Base-by-base conservation (phyloP, 805 yeast species). In the Starmerella bombicola region DNA sequence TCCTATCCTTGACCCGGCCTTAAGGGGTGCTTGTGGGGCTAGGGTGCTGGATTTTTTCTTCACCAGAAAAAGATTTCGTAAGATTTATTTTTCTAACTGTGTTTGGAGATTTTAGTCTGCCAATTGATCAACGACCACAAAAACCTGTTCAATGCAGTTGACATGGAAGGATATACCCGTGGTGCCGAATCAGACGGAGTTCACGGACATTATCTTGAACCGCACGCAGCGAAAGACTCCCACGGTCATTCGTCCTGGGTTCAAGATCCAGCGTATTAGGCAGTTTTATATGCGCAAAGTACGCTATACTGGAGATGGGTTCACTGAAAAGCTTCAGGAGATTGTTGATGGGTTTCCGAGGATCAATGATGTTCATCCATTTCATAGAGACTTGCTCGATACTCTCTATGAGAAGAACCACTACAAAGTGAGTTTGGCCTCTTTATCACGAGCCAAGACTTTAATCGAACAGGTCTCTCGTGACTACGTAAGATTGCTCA, bases 191-290 rank as follows among this genome's bases (percentile, higher is more conserved):
- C 68, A 93, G 56, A 84, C 80, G 62, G 97, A 91, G 65, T 70
- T 86, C 71, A 70, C 91, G 75, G 99, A 91, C 65, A 83, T 91
- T 50, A 94, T 91, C 48, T 80, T 91, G 51, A 91, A 91, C 71
- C 74, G 96, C 60, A 91, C 99, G 1, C 99, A 91, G 68, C 78
- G 99, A 67, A 91, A 91, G 67, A 91, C 98, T 5, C 98, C 98
- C 44, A 91, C 98, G n/a, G 96, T 91, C 42, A 81, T 91, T 53
- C 78, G 98, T 62, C 81, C 95, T 16, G 97, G 97, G 43, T 91
- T 86, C 70, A 80, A 82, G 60, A 88, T 91, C 61, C 80, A 91
- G 55, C 84, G 99, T 71, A 91, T 91, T 56, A 73, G 98, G 54
- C 83, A 95, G 10, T 91, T 91, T 58, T 91, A 91, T 66, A 88